These are phyloP conservation scores for Magnusiomyces fungicola DNA, from an alignment of 1,139 yeast genomes.

Conservation along the genomic window DNA sequence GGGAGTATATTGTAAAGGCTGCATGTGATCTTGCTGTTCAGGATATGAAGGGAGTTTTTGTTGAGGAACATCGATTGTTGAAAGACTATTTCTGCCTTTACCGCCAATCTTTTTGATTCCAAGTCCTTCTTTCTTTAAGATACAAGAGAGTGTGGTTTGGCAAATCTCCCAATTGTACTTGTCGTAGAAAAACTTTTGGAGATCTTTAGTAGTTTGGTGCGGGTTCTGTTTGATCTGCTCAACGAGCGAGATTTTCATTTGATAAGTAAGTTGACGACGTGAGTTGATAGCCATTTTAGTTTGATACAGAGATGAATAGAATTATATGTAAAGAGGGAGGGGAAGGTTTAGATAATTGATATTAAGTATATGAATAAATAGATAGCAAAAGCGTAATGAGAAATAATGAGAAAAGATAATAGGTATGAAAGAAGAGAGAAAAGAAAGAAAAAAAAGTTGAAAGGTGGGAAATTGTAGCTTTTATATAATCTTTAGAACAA, in stretches of 20 bases:
- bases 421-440: too few species aligned
- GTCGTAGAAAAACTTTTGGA: slow-evolving; percentile 3
- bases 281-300: not conserved
- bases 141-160: slow-evolving; percentile 4
- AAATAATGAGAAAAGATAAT: too few species aligned
- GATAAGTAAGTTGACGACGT: slow-evolving; percentile 2
- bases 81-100: not conserved
- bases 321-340: too few species aligned
- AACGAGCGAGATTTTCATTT: not conserved
- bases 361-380: too few species aligned
- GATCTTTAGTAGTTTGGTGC: slow-evolving; percentile 3
- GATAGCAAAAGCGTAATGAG: too few species aligned
- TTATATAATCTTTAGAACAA: too few species aligned
- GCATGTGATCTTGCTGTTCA: too few species aligned
- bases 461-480: too few species aligned
- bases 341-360: too few species aligned
- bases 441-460: too few species aligned
- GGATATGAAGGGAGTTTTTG: not conserved
- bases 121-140: slow-evolving; percentile 3
- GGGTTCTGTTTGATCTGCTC: slow-evolving; percentile 3
- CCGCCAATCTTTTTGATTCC: slow-evolving; percentile 4
- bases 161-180: slow-evolving; percentile 3
- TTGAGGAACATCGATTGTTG: not conserved
- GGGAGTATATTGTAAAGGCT: too few species aligned
- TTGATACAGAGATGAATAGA: too few species aligned